phyloP scores from a whole-genome alignment of 1,284 basidiomycete species.

The Moniliophthora roreri region DNA sequence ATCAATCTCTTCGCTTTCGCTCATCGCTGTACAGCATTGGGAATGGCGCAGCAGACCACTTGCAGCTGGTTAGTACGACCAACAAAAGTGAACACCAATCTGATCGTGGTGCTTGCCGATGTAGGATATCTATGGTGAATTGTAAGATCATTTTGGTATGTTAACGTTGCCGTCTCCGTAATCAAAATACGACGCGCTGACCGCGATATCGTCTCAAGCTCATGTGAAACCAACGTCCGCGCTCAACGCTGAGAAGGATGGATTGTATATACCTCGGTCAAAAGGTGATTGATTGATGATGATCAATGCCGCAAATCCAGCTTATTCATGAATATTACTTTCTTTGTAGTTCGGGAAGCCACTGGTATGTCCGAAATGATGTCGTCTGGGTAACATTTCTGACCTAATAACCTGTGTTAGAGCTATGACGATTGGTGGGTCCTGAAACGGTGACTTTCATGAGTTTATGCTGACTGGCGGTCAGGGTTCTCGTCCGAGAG shows the following conservation, averaged over 20 bases:
- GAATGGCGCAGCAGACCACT: constrained; percentile 87
- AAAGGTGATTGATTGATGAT: constrained; percentile 53
- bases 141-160: constrained; percentile 42
- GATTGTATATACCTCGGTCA: constrained; percentile 94
- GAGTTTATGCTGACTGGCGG: background rate
- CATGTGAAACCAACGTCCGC: background rate
- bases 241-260: constrained; percentile 51
- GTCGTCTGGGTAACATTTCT: constrained; percentile 25
- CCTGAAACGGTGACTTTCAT: background rate
- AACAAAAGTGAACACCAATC: background rate
- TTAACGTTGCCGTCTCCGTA: background rate
- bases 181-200: background rate
- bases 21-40: constrained; percentile 57
- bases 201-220: background rate
- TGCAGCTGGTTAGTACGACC: constrained; percentile 67
- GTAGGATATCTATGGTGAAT: constrained; percentile 90
- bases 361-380: constrained; percentile 30
- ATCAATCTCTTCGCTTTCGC: constrained; percentile 1
- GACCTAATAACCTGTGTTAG: background rate
- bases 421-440: constrained; percentile 38
- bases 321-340: background rate
- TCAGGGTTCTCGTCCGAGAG: constrained; percentile 74
- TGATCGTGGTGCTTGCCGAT: constrained; percentile 2
- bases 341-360: constrained; percentile 43
- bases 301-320: background rate